phyloP scores from a whole-genome alignment of 2,329 filamentous ascomycete species.

The Penicillium hordei region DNA sequence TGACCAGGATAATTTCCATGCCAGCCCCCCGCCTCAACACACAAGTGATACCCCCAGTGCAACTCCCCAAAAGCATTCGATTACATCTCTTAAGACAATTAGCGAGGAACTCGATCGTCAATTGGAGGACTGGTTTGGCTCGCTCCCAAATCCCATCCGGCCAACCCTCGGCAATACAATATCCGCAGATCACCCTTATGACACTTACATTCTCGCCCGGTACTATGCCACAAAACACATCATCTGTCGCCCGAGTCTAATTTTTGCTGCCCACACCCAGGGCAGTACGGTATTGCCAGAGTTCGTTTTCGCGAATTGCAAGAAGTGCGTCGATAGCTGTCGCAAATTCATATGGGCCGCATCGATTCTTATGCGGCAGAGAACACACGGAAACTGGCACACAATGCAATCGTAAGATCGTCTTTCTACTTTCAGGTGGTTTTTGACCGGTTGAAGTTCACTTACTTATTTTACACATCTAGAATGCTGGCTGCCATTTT shows the following conservation, averaged over 20 bases:
- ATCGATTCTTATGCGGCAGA: slow-evolving; percentile 12
- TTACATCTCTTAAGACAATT: slow-evolving; percentile 15
- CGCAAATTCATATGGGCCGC: slow-evolving; percentile 16
- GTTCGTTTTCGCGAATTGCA: slow-evolving; percentile 15
- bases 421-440: background rate
- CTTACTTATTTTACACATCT: background rate
- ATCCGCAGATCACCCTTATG: slow-evolving; percentile 8
- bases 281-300: slow-evolving; percentile 5
- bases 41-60: background rate
- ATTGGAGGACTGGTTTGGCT: slow-evolving; percentile 16
- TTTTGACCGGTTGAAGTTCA: background rate
- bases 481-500: slow-evolving; percentile 20
- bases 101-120: slow-evolving; percentile 18
- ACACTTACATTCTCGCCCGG: slow-evolving; percentile 16
- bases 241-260: slow-evolving; percentile 18
- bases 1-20: slow-evolving; percentile 1
- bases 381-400: slow-evolving; percentile 17
- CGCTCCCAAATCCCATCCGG: slow-evolving; percentile 14
- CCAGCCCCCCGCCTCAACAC: background rate
- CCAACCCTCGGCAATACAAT: slow-evolving; percentile 13
- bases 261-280: slow-evolving; percentile 13
- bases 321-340: slow-evolving; percentile 18
- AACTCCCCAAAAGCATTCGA: slow-evolving; percentile 5
- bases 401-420: slow-evolving; percentile 18
- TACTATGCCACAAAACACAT: slow-evolving; percentile 20